These are phyloP conservation scores for Peniophora sp. DNA, from an alignment of 1,284 basidiomycete genomes.

Conservation along the genomic window DNA sequence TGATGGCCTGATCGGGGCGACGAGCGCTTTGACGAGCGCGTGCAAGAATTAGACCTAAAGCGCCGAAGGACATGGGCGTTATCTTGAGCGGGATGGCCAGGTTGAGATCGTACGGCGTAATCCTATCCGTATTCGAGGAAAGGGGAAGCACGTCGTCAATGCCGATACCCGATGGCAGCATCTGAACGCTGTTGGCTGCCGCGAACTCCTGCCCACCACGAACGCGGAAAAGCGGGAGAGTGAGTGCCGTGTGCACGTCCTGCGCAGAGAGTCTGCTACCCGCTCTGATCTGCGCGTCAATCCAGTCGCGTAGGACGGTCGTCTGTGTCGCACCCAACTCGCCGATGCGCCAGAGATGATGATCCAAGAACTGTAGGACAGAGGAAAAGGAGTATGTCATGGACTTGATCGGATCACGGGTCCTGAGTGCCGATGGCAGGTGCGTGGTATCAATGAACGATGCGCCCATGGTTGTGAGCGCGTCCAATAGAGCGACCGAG, in stretches of 20 bases:
- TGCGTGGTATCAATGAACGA: conserved; percentile 2
- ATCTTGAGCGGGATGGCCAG: not conserved
- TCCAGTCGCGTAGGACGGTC: conserved; percentile 7
- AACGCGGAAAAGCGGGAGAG: not conserved
- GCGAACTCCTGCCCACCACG: not conserved
- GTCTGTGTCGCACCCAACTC: not conserved
- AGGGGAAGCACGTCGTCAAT: not conserved
- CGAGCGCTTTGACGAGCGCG: too few species aligned
- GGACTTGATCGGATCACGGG: not conserved
- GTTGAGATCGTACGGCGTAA: not conserved
- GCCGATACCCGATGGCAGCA: not conserved
- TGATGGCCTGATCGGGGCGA: not conserved
- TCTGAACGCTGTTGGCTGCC: not conserved
- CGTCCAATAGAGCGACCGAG: not conserved
- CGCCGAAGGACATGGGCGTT: not conserved
- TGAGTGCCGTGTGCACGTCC: not conserved
- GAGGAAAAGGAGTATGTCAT: conserved; percentile 1
- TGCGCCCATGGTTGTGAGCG: not conserved
- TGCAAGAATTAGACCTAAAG: not conserved
- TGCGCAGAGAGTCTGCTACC: conserved; percentile 3
- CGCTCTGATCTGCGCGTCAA: not conserved
- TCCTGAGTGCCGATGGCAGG: not conserved
- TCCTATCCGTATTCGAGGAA: not conserved
- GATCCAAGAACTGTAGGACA: conserved; percentile 6
- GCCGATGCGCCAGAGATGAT: too few species aligned